These are phyloP conservation scores for Penicillium sp. DNA, from an alignment of 2,329 filamentous ascomycete species.

Conservation along the genomic window DNA sequence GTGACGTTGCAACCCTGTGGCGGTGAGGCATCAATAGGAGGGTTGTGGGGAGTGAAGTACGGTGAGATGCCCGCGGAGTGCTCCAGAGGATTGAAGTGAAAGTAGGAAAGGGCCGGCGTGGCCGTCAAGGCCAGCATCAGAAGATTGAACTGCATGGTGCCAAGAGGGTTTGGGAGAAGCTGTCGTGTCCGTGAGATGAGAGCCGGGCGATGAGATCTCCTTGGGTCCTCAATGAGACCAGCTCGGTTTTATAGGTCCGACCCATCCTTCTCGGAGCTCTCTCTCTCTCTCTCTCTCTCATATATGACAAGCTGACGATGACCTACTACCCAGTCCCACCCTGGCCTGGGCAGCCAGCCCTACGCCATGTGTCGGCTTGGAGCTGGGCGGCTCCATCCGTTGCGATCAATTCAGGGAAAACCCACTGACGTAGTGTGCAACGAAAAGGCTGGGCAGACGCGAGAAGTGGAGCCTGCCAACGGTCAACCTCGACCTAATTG, in stretches of 20 bases:
- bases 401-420: background rate
- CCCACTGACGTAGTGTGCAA: background rate
- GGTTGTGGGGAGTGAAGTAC: slow-evolving; percentile 53
- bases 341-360: too few species aligned
- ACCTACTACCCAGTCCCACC: too few species aligned
- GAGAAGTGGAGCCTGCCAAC: background rate
- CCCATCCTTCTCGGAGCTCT: too few species aligned
- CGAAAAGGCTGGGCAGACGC: background rate
- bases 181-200: background rate
- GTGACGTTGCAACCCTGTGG: slow-evolving; percentile 49
- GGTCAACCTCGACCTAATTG: too few species aligned
- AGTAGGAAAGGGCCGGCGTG: background rate
- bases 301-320: background rate
- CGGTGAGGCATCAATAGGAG: slow-evolving; percentile 38
- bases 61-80: slow-evolving; percentile 53
- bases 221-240: background rate
- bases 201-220: too few species aligned
- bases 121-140: background rate
- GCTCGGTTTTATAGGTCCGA: background rate
- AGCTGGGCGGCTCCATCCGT: too few species aligned
- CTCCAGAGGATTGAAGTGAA: slow-evolving; percentile 47
- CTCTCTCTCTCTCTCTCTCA: too few species aligned
- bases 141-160: background rate
- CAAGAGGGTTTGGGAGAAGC: too few species aligned
- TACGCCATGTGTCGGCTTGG: too few species aligned